Percentiles rank a stretch among this genome's conserved stretches.
Evolutionary conservation across 2,329 filamentous ascomycete genomes (phyloP).

Genomic region (Claviceps pazoutovae): DNA sequence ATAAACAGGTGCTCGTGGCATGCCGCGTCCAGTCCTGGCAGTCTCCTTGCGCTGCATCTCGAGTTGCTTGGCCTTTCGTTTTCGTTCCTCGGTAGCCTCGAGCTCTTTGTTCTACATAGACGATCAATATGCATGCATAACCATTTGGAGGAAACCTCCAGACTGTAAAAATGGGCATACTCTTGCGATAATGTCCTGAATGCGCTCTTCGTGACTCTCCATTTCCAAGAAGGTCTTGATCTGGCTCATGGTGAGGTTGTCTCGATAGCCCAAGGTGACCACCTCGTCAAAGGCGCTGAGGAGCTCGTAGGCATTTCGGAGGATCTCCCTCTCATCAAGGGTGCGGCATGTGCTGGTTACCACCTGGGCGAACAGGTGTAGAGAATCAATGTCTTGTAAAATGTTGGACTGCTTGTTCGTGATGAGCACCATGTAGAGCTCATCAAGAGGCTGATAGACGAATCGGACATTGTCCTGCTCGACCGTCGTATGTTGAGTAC

Average conservation of each 20-base stretch:
- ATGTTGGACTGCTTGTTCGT: constrained; percentile 99
- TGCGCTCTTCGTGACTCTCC: constrained; percentile 97
- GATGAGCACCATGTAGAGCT: constrained; percentile 98
- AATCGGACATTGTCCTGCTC: constrained; percentile 99
- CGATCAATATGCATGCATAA: constrained; percentile 10
- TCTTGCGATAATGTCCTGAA: constrained; percentile 92
- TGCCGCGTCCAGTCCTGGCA: constrained; percentile 56
- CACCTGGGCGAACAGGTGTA: constrained; percentile 95
- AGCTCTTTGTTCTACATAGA: constrained; percentile 79
- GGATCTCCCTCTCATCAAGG: constrained; percentile 87
- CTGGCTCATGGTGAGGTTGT: constrained; percentile 90
- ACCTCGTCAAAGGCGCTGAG: constrained; percentile 95
- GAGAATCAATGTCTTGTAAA: constrained; percentile 94
- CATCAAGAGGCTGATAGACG: constrained; percentile 96
- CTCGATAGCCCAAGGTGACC: constrained; percentile 86
- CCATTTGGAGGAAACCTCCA: neutral
- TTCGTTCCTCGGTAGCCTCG: constrained; percentile 94
- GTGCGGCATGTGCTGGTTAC: constrained; percentile 94
- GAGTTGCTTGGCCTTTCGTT: constrained; percentile 95
- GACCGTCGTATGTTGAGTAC: constrained; percentile 94
- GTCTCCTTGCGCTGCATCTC: constrained; percentile 98
- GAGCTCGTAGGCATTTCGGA: constrained; percentile 89
- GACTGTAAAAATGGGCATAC: constrained; percentile 30
- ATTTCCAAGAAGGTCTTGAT: constrained; percentile 99
- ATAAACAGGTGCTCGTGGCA: constrained; percentile 67